Conservation (phyloP, 768 basidiomycete genomes). For the Tulasnella sp. region DNA sequence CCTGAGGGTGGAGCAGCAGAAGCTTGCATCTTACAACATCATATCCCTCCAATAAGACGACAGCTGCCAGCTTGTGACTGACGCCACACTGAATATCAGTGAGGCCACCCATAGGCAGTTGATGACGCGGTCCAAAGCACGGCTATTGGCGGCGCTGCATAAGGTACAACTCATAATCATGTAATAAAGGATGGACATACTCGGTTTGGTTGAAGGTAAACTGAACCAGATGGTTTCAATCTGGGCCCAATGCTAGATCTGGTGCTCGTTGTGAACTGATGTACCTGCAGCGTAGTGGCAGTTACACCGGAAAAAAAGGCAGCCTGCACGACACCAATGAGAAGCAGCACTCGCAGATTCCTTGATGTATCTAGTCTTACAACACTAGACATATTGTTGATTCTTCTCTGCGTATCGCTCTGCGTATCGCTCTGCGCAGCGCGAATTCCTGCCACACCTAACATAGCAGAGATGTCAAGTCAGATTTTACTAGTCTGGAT, state of each 20-base stretch:
- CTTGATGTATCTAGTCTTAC: background rate
- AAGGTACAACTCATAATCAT: background rate
- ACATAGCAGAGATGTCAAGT: background rate
- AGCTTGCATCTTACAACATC: slow-evolving; percentile 11
- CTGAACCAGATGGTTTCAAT: too few relatives aligned
- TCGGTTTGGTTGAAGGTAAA: too few relatives aligned
- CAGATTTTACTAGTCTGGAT: background rate
- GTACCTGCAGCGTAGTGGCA: slow-evolving; percentile 10
- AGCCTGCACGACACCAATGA: background rate
- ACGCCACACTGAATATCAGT: slow-evolving; percentile 13
- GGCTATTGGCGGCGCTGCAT: background rate
- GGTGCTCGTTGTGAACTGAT: background rate
- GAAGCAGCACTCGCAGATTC: too few relatives aligned
- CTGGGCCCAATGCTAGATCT: too few relatives aligned
- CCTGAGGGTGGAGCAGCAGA: background rate
- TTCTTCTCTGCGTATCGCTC: background rate
- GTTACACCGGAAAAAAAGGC: slow-evolving; percentile 15
- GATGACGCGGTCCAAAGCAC: slow-evolving; percentile 1
- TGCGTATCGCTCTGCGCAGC: background rate
- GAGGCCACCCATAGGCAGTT: slow-evolving; percentile 16
- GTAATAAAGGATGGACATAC: too few relatives aligned
- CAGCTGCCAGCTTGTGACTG: slow-evolving; percentile 18
- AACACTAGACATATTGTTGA: slow-evolving; percentile 16
- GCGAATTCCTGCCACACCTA: background rate
- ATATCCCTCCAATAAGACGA: slow-evolving; percentile 14